phyloP scores from a whole-genome alignment of 176 grass and related monocot genomes.

The Metroxylon sagu region DNA sequence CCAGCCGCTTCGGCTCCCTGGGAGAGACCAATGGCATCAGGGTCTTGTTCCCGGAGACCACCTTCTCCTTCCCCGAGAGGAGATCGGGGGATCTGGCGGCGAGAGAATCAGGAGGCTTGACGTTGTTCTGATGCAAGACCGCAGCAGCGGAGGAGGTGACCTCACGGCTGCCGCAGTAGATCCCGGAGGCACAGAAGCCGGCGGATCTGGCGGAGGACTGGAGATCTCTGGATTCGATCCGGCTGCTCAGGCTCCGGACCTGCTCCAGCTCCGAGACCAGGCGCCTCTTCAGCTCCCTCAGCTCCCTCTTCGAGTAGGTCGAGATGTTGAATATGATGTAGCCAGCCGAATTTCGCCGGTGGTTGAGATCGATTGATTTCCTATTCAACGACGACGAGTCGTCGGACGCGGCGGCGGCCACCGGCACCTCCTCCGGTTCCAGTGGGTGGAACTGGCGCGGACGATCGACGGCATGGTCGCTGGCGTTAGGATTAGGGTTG shows the following conservation, averaged over 20 bases:
- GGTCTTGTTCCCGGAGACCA: too few relatives aligned
- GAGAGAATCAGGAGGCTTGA: too few relatives aligned
- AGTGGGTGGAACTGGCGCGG: neutral
- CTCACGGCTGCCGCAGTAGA: neutral
- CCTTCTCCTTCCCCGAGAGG: too few relatives aligned
- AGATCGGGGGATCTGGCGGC: too few relatives aligned
- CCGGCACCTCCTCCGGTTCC: neutral
- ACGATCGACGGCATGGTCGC: conserved; percentile 5
- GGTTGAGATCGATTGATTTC: neutral
- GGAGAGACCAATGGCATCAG: neutral
- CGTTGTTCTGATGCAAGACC: too few relatives aligned
- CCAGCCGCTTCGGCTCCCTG: neutral
- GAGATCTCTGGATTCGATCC: conserved; percentile 56
- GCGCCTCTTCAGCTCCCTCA: conserved; percentile 41
- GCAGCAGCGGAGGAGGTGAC: neutral
- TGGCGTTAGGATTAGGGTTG: conserved; percentile 48
- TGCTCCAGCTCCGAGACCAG: conserved; percentile 65
- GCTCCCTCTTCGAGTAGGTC: conserved; percentile 27
- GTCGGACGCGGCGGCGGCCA: neutral
- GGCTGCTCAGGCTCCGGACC: conserved; percentile 52
- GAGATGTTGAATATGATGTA: conserved; percentile 34
- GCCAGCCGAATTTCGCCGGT: neutral
- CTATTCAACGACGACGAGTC: conserved; percentile 3
- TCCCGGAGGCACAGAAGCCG: neutral
- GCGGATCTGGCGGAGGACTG: conserved; percentile 10